Base-by-base conservation (phyloP, 768 basidiomycete species). In the Naganishia vaughanmartiniae region DNA sequence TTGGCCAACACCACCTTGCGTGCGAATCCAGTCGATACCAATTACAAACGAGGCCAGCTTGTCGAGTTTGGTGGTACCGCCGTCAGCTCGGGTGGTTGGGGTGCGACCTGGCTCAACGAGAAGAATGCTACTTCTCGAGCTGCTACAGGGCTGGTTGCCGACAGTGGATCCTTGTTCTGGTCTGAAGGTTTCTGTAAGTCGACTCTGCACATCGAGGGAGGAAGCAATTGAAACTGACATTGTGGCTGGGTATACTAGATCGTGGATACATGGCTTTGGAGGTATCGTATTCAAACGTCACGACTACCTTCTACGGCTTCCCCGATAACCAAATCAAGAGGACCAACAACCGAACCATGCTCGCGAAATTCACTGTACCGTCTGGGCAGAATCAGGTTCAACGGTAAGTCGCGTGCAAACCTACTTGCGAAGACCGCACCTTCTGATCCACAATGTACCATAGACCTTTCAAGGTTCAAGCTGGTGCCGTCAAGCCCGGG, bases 51-150 rank as follows among this genome's bases (percentile, higher is more conserved):
- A 15, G 85, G 84, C 0, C 82, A 87, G 63, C 85, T 85, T 17
- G 86, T 87, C 28, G 86, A 87, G 79, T 87, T 87, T 71, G 86
- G 86, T 15, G 86, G 87, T 2, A 86, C 86, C 0, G 85, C 86
- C 0, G 87, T 87, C 21, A 84, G 85, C 0, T 86, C 86, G 0
- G 75, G 75, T 5, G 85, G 85, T 17, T 71, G 84, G 7, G 86
- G 87, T 73, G 84, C 85, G 17, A 70, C 78, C 12, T 79, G 79
- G 26, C 82, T 85, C 58, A 67, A 76, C 11, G 84, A 85, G 19
- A 78, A 73, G 6, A 78, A 79, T 9, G 84, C 85, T 21, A 80
- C 85, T 70, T 72, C 74, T 10, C 80, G 83, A 63, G 68, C 57
- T 10, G 86, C 85, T 6, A 73, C 74, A 15, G 56, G 72, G 19